These are phyloP conservation scores for Nicotiana paniculata DNA, from an alignment of 257 asterid genomes.

Conservation along the genomic window DNA sequence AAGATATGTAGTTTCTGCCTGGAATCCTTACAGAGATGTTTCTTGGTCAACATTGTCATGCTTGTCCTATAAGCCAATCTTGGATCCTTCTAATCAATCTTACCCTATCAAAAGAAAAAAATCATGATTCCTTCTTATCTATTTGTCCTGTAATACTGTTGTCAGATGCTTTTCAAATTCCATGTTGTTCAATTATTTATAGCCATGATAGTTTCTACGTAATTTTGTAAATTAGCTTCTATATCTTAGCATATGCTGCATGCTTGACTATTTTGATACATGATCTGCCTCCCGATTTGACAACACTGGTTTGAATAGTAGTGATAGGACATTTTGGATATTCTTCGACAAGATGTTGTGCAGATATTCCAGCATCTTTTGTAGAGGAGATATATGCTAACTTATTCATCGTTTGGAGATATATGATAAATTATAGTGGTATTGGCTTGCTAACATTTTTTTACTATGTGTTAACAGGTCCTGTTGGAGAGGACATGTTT, in stretches of 20 bases:
- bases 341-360: neutral
- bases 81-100: neutral
- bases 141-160: neutral
- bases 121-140: neutral
- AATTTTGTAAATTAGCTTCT: neutral
- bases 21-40: neutral
- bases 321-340: neutral
- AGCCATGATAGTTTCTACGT: neutral
- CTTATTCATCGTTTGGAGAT: neutral
- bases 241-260: neutral
- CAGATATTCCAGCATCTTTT: neutral
- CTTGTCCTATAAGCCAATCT: neutral
- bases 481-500: conserved; percentile 14
- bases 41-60: neutral
- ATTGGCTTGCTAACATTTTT: neutral
- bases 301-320: neutral
- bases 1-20: too few relatives aligned
- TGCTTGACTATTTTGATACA: neutral
- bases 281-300: neutral
- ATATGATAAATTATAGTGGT: neutral
- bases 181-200: neutral
- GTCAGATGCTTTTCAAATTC: neutral
- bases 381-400: neutral
- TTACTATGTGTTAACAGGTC: neutral
- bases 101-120: neutral